Base-by-base conservation (phyloP, 1,284 basidiomycete species). In the Tilletiopsis washingtonensis region DNA sequence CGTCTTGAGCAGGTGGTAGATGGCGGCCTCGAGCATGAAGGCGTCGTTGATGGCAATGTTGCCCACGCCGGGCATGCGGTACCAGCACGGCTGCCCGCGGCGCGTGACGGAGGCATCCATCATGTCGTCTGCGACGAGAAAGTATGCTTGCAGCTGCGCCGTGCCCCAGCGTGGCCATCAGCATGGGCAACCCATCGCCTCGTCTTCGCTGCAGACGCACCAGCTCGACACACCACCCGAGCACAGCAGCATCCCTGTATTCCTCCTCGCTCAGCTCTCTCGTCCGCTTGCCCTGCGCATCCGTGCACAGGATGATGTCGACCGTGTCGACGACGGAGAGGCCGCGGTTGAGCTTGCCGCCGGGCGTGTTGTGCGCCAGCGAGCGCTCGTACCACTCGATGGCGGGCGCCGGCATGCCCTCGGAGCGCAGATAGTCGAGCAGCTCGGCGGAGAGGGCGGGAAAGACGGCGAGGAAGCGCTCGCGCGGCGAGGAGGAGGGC, bases 31-130 rank as follows among this genome's bases (percentile, higher is more conserved):
- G 72, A 98, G 84, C 87, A 98, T 89, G 79, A 94, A 93, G 1
- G 88, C 80, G 72, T 98, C 93, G 78, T 98, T 98, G 78, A 98
- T 86, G 15, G 94, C 90, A 58, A 96, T 85, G 75, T 85, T 83
- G 47, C 83, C 84, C 50, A 98, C 83, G 24, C 63, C 61, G 17
- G 66, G 57, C 47, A 70, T 63, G 14, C 59, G 45, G 78, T 93
- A 98, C 88, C 89, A 98, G 77, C 93, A 98, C 0, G 91, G 88
- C 74, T 97, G 91, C n/a, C 88, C 86, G n/a, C 93, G 84, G 37
- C 94, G 86, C 5, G 91, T 98, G 66, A 94, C 83, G 44, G 85
- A 88, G 21, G 81, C 75, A 74, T 98, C 94, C 91, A 97, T 98
- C 75, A 98, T 91, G 75, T 98, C 93, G 76, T 98, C 93, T 20